These are phyloP conservation scores for Trichocladium antarcticum DNA, from an alignment of 495 filamentous ascomycete genomes.

Conservation along the genomic window DNA sequence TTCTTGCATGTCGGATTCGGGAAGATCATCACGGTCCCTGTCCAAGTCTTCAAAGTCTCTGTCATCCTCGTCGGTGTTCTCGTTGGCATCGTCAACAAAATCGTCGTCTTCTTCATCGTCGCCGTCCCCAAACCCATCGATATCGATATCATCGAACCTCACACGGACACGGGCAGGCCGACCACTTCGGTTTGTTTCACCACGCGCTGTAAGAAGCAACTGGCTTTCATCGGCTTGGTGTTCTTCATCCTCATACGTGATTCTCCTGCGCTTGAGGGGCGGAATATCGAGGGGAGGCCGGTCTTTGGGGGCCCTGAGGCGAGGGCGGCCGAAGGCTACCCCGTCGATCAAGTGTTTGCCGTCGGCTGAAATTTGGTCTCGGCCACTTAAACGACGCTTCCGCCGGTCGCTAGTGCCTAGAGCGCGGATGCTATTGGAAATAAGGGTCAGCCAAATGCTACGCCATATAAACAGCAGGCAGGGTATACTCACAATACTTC, in stretches of 20 bases:
- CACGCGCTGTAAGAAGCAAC: slow-evolving; percentile 30
- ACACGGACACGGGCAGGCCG: slow-evolving; percentile 12
- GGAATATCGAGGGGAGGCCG: slow-evolving; percentile 66
- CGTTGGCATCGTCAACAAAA: slow-evolving; percentile 12
- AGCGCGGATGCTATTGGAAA: slow-evolving; percentile 57
- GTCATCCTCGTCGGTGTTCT: slow-evolving; percentile 10
- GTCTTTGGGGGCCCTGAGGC: slow-evolving; percentile 43
- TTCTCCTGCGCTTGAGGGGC: slow-evolving; percentile 57
- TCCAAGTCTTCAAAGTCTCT: slow-evolving; percentile 1
- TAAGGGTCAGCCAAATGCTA: background rate
- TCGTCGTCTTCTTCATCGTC: slow-evolving; percentile 18
- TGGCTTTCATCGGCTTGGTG: slow-evolving; percentile 20
- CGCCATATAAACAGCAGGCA: background rate
- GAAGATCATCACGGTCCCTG: slow-evolving; percentile 10
- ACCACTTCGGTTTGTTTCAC: slow-evolving; percentile 25
- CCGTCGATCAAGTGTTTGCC: slow-evolving; percentile 85
- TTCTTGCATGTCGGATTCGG: slow-evolving; percentile 16
- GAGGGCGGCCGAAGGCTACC: slow-evolving; percentile 72
- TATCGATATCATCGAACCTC: slow-evolving; percentile 13
- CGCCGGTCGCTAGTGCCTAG: slow-evolving; percentile 64
- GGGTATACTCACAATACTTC: slow-evolving; percentile 57
- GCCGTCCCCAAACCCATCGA: slow-evolving; percentile 8
- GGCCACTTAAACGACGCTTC: slow-evolving; percentile 61
- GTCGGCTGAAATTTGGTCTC: slow-evolving; percentile 69
- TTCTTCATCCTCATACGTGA: slow-evolving; percentile 35